Percentiles rank a stretch among this genome's conserved stretches.
phyloP scores from a whole-genome alignment of 1,139 yeast species.

The Kodamaea alishanica region DNA sequence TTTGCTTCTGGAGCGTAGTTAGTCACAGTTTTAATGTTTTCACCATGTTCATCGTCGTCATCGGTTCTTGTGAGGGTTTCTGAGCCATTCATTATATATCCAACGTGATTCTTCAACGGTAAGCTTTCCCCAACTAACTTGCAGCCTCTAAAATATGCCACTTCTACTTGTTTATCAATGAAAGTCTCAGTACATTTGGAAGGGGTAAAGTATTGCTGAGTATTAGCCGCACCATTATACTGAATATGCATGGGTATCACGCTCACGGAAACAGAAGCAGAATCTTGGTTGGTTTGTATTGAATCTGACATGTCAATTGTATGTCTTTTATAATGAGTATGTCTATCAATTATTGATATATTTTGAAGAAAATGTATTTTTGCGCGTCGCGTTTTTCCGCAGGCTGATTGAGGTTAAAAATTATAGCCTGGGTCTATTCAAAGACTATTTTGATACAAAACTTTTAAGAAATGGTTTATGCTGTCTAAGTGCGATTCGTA shows the following conservation, averaged over 20 bases:
- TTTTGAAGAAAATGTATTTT: background rate
- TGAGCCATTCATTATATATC: constrained; percentile 29
- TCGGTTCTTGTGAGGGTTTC: constrained; percentile 23
- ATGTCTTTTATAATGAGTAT: no score
- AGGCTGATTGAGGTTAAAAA: background rate
- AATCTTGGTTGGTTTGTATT: constrained; percentile 5
- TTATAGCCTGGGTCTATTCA: background rate
- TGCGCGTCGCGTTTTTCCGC: background rate
- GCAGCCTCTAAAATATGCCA: constrained; percentile 41
- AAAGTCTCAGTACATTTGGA: constrained; percentile 24
- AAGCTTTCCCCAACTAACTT: constrained; percentile 31
- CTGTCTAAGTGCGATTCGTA: no score
- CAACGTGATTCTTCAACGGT: constrained; percentile 22
- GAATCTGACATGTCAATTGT: constrained; percentile 10
- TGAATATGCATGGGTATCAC: constrained; percentile 41
- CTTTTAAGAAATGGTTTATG: no score
- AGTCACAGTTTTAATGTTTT: constrained; percentile 23
- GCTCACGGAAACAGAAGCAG: constrained; percentile 24
- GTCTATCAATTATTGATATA: no score
- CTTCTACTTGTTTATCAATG: constrained; percentile 15
- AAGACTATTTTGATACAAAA: no score
- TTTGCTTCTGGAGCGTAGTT: constrained; percentile 31
- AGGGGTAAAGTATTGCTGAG: constrained; percentile 35
- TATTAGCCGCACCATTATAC: constrained; percentile 38
- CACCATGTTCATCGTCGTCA: constrained; percentile 14